Base-by-base conservation (phyloP, 1,284 basidiomycete species). In the Chalciporus sp. region DNA sequence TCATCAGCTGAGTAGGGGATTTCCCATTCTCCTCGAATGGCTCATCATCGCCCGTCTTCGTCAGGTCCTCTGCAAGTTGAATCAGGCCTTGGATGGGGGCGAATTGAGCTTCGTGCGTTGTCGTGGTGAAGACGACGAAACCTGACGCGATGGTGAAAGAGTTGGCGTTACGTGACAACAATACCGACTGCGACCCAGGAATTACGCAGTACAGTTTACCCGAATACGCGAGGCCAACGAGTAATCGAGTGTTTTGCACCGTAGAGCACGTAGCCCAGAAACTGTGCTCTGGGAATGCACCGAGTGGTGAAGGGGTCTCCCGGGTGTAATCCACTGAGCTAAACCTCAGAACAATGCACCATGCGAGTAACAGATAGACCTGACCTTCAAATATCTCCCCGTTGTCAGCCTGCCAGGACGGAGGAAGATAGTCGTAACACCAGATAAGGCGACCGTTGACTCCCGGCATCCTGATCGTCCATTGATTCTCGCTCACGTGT, bases 91-190 rank as follows among this genome's bases (percentile, higher is more conserved):
- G 51, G 27, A 61, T 28, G 1, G 92, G 86, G 0, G 84, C 81
- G 65, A 95, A 98, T 37, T 84, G 81, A 0, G 85, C 88, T 45
- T 92, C 85, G 65, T 99, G 96, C 0, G 92, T 74, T 5, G 85
- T 86, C 0, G 92, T 94, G 1, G 93, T 95, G 74, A 86, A 97
- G 43, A 97, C 88, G 31, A 98, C 74, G 68, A 94, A 95, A 14
- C 85, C 83, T 7, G 89, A 84, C 0, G 91, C 86, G n/a, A 92
- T 61, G 1, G 82, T 81, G 72, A 95, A 94, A 0, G 95, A 98
- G 20, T 85, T 95, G 19, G 79, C 85, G 56, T 86, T 87, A 2
- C 78, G 72, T 1, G 88, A 82, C 2, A 90, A 58, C 27, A 72
- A 61, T 16, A 47, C 37, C 1, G 61, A 35, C 12, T 51, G 52